Base-by-base conservation (phyloP, 2,329 filamentous ascomycete species). In the Fusarium bulbicola region DNA sequence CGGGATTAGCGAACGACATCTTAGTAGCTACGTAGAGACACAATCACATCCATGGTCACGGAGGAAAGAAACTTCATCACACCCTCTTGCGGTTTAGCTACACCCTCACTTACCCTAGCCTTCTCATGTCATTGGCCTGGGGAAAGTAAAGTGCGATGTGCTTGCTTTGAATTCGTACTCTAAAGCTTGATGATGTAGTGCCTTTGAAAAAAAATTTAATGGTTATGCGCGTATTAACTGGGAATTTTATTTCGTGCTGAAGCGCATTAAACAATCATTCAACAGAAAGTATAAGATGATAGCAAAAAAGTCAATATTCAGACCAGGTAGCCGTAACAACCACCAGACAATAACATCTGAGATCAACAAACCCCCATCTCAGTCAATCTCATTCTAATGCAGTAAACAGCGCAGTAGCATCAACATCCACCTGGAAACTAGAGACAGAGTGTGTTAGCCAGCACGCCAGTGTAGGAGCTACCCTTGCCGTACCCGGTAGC, bases 401-500 rank as follows among this genome's bases (percentile, higher is more conserved):
- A 69, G 66, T 69, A 69, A 70, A 67, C 60, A 73, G 58, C 67
- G 62, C 74, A 77, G 66, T 70, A 58, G 64, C 58, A 73, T 67
- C 66, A 56, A 50, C 66, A 40, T 58, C 70, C 62, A 61, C 66
- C 62, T 43, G 28, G n/a, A 45, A 45, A 61, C 66, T 73, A 74
- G 39, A 52, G 47, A 71, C 66, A 45, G 63, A 74, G 20, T 45
- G 39, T 67, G 42, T 36, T 68, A 75, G 69, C 59, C 52, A 77
- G 72, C 66, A 77, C 66, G 72, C 72, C 72, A 74, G 72, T 50
- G 65, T 56, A 63, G 49, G 64, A 66, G 63, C 69, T 72, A 66
- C 69, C 70, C 74, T 76, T 77, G 73, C 76, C 73, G 58, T 77
- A 63, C 69, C 62, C 66, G 58, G 73, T 77, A 76, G 74, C 74